Evolutionary conservation across 1,284 basidiomycete genomes (phyloP).

Genomic region (Trichosporon sp.): DNA sequence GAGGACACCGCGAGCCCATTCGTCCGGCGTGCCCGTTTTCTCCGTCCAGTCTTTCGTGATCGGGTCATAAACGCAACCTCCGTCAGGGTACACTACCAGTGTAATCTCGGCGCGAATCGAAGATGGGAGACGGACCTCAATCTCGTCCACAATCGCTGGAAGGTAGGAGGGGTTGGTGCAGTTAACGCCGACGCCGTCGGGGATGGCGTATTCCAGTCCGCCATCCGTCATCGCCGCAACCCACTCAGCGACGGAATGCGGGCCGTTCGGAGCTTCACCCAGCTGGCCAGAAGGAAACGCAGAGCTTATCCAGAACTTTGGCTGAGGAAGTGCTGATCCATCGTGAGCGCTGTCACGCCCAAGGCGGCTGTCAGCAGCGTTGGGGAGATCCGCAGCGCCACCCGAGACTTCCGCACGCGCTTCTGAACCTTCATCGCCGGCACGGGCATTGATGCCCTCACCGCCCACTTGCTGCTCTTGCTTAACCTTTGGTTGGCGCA

Average conservation of each 20-base stretch:
- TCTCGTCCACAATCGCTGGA: constrained; percentile 54
- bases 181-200: constrained; percentile 69
- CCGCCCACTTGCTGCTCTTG: constrained; percentile 33
- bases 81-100: constrained; percentile 74
- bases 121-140: constrained; percentile 26
- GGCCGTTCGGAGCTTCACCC: constrained; percentile 19
- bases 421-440: neutral
- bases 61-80: constrained; percentile 65
- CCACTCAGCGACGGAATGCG: neutral
- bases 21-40: constrained; percentile 31
- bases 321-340: neutral
- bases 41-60: constrained; percentile 60
- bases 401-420: neutral
- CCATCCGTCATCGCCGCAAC: constrained; percentile 47
- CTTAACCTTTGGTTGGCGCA: neutral
- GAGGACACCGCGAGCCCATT: constrained; percentile 61
- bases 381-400: neutral
- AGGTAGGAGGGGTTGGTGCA: constrained; percentile 62
- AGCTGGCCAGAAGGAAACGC: constrained; percentile 63
- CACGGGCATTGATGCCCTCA: constrained; percentile 51
- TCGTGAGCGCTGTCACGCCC: neutral
- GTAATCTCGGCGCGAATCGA: neutral
- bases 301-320: constrained; percentile 74
- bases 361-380: neutral
- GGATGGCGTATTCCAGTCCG: constrained; percentile 40